Evolutionary conservation across 768 basidiomycete genomes (phyloP).

Genomic region (Serendipita sp.): DNA sequence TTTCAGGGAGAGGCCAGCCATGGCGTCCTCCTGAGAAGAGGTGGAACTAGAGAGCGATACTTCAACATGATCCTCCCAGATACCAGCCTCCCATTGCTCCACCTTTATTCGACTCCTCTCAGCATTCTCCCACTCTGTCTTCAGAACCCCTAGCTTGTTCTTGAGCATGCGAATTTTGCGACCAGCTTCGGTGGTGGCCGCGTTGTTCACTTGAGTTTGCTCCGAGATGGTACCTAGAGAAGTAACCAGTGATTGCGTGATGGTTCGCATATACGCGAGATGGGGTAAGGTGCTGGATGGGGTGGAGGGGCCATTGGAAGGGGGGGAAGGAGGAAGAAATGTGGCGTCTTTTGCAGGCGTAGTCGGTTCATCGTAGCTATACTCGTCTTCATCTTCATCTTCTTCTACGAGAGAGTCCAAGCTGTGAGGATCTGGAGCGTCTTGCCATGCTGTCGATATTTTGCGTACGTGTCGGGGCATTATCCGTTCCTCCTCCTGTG

Average conservation of each 20-base stretch:
- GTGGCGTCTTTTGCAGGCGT: slow-evolving; percentile 40
- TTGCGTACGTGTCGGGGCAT: slow-evolving; percentile 18
- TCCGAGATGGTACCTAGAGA: slow-evolving; percentile 69
- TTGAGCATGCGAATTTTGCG: slow-evolving; percentile 74
- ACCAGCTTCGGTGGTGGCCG: slow-evolving; percentile 70
- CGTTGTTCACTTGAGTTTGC: slow-evolving; percentile 77
- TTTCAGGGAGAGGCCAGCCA: background rate
- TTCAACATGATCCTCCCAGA: slow-evolving; percentile 28
- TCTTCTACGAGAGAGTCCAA: slow-evolving; percentile 15
- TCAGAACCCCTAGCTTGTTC: slow-evolving; percentile 68
- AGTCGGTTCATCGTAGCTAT: slow-evolving; percentile 26
- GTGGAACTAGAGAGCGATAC: slow-evolving; percentile 19
- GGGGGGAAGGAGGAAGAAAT: slow-evolving; percentile 23
- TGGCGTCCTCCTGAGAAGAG: slow-evolving; percentile 18
- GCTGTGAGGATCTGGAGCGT: slow-evolving; percentile 34
- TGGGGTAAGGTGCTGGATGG: slow-evolving; percentile 47
- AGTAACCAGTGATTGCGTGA: slow-evolving; percentile 57
- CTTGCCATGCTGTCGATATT: slow-evolving; percentile 42
- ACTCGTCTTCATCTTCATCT: slow-evolving; percentile 28
- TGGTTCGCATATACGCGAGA: slow-evolving; percentile 52
- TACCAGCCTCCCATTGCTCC: slow-evolving; percentile 65
- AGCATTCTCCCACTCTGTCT: slow-evolving; percentile 70
- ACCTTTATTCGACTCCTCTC: slow-evolving; percentile 63
- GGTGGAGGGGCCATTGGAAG: slow-evolving; percentile 36
- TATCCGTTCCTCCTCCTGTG: slow-evolving; percentile 24